Conservation (phyloP, 106 monocot species). For the Cymbidium sinense region DNA sequence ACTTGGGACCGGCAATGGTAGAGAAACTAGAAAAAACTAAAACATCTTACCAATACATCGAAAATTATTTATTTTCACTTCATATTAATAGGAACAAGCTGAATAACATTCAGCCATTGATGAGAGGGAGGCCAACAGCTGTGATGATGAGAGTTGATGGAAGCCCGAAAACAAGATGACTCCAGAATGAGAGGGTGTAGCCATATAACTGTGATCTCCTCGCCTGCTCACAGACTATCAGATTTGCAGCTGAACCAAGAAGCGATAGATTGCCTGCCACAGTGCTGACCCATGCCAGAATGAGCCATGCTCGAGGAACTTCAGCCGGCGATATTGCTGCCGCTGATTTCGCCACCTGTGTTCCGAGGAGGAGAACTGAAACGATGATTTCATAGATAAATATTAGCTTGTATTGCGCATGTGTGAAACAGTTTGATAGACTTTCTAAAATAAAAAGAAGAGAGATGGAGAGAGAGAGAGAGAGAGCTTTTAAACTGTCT, state of each 20-base stretch:
- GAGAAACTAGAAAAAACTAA: too few species aligned
- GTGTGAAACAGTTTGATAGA: neutral
- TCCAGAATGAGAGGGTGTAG: slow-evolving; percentile 51
- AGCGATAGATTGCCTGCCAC: slow-evolving; percentile 68
- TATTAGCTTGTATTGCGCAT: neutral
- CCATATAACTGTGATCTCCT: slow-evolving; percentile 26
- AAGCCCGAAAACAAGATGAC: slow-evolving; percentile 51
- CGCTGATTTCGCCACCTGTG: slow-evolving; percentile 60
- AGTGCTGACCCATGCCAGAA: slow-evolving; percentile 13
- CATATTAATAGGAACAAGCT: neutral
- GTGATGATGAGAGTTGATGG: slow-evolving; percentile 54
- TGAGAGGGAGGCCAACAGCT: slow-evolving; percentile 37
- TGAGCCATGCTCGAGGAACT: slow-evolving; percentile 52
- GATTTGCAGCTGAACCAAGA: slow-evolving; percentile 62
- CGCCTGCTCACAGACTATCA: slow-evolving; percentile 74
- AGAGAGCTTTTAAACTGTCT: too few species aligned
- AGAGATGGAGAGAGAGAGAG: too few species aligned
- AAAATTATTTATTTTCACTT: neutral
- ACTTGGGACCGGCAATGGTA: too few species aligned
- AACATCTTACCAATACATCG: too few species aligned
- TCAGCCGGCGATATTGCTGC: slow-evolving; percentile 33
- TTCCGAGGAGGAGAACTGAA: slow-evolving; percentile 63
- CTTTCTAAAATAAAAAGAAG: too few species aligned
- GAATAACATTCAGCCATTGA: slow-evolving; percentile 10
- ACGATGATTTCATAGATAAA: neutral